Conservation (phyloP, 2,329 filamentous ascomycete species). For the Apiospora arundinis region DNA sequence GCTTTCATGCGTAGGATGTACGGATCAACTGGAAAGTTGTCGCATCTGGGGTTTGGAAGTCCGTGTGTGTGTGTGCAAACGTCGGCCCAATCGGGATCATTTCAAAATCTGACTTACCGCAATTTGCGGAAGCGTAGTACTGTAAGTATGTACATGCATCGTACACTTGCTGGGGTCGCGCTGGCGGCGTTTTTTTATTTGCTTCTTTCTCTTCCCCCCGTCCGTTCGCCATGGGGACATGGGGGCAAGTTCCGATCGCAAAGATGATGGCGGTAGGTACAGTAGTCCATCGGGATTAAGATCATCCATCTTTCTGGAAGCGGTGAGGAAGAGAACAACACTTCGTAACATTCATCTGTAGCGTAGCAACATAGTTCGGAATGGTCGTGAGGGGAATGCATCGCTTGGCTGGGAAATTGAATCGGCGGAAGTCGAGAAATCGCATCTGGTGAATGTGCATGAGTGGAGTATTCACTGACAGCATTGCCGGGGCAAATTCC, state of each 20-base stretch:
- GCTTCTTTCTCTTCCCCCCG: background rate
- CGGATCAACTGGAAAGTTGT: background rate
- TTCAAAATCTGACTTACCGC: conserved; percentile 2
- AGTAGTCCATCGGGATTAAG: background rate
- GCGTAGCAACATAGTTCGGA: background rate
- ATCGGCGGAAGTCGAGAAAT: background rate
- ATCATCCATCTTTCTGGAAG: background rate
- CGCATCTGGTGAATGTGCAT: background rate
- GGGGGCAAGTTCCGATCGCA: conserved; percentile 11
- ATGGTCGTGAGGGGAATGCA: background rate
- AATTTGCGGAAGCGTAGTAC: background rate
- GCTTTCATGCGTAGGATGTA: background rate
- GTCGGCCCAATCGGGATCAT: conserved; percentile 11
- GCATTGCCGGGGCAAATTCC: conserved; percentile 16
- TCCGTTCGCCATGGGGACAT: background rate
- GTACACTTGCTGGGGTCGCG: background rate
- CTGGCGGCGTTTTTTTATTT: conserved; percentile 8
- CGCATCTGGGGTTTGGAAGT: background rate
- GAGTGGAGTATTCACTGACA: background rate
- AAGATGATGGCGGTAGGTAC: background rate
- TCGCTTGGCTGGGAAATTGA: background rate
- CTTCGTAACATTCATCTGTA: background rate
- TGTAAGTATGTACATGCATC: background rate
- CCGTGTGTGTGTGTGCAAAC: background rate
- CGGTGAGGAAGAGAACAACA: background rate